Evolutionary conservation across 202 grass and related monocot species (phyloP).

Genomic region (Zizania palustris): DNA sequence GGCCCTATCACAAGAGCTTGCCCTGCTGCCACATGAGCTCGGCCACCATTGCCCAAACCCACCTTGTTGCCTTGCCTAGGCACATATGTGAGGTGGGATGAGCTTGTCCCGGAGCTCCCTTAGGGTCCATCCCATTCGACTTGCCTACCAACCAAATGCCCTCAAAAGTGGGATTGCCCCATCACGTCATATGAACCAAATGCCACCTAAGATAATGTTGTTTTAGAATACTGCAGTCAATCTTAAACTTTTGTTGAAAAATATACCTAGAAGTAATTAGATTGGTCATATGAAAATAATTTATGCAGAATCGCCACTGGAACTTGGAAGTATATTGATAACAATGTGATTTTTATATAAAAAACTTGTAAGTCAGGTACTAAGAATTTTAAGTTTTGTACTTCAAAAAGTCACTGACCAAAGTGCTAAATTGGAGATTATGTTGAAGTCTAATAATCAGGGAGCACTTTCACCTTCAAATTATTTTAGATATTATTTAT

Average conservation of each 20-base stretch:
- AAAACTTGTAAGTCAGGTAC: background rate
- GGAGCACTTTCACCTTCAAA: background rate
- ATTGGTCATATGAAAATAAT: background rate
- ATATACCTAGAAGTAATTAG: conserved; percentile 20
- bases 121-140: too few species aligned
- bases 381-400: background rate
- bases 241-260: background rate
- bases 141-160: too few species aligned
- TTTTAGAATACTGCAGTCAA: conserved; percentile 1
- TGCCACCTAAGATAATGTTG: background rate
- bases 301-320: background rate
- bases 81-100: too few species aligned
- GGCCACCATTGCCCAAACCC: too few species aligned
- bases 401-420: background rate
- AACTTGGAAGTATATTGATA: conserved; percentile 5
- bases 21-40: too few species aligned
- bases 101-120: too few species aligned
- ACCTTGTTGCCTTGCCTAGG: too few species aligned
- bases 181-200: too few species aligned
- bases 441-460: background rate
- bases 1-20: too few species aligned
- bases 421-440: conserved; percentile 25
- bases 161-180: too few species aligned
- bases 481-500: conserved; percentile 17
- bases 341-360: background rate